phyloP scores from a whole-genome alignment of 495 filamentous ascomycete species.

The Neurospora sp. region DNA sequence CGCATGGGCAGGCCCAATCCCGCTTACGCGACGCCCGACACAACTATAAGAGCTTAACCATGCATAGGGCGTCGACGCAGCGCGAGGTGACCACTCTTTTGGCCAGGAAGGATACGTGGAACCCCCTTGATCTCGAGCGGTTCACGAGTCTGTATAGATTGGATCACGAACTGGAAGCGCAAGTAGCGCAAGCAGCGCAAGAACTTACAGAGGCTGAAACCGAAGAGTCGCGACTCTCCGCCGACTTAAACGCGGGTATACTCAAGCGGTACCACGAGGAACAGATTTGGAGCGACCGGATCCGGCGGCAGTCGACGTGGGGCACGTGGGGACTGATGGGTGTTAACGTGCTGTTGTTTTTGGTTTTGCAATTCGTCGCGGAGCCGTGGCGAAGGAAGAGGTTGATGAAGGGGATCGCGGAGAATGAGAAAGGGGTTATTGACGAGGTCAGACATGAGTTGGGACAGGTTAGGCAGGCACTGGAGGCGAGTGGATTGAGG shows the following conservation, averaged over 20 bases:
- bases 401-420: conserved; percentile 70
- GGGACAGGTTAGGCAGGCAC: conserved; percentile 12
- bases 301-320: conserved; percentile 92
- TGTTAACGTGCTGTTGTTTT: conserved; percentile 80
- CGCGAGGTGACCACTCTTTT: conserved; percentile 91
- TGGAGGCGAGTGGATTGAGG: conserved; percentile 17
- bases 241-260: conserved; percentile 66
- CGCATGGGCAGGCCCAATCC: conserved; percentile 51
- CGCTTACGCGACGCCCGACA: conserved; percentile 62
- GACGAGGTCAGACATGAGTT: conserved; percentile 54
- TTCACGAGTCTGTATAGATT: conserved; percentile 88
- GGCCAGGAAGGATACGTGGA: conserved; percentile 90
- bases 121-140: conserved; percentile 75
- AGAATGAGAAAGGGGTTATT: conserved; percentile 48
- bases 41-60: conserved; percentile 66
- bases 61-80: conserved; percentile 73
- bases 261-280: conserved; percentile 93
- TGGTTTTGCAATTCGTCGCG: conserved; percentile 83
- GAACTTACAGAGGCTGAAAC: conserved; percentile 64
- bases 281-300: conserved; percentile 98
- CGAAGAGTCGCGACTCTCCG: conserved; percentile 61
- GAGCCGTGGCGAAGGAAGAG: conserved; percentile 83
- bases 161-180: conserved; percentile 87
- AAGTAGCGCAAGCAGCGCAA: conserved; percentile 65
- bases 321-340: conserved; percentile 98